These are phyloP conservation scores for Talaromyces islandicus DNA, from an alignment of 2,329 filamentous ascomycete species.

Conservation along the genomic window DNA sequence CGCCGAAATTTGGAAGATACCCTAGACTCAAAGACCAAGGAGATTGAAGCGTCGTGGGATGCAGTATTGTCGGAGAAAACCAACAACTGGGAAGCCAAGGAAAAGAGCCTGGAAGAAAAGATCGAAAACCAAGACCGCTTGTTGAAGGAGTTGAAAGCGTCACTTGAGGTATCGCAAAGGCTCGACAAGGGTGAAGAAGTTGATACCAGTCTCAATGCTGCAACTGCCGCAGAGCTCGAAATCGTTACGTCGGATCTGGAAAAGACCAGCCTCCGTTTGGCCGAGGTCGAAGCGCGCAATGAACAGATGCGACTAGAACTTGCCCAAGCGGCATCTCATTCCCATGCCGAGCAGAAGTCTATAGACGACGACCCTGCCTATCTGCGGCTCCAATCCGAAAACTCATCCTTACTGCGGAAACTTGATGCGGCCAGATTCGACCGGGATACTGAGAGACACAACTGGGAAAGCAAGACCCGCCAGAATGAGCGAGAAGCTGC, in stretches of 20 bases:
- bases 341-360: constrained; percentile 54
- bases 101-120: constrained; percentile 86
- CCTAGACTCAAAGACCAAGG: constrained; percentile 74
- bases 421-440: constrained; percentile 79
- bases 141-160: constrained; percentile 91
- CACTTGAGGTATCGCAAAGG: constrained; percentile 91
- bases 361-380: constrained; percentile 87
- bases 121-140: constrained; percentile 88
- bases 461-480: constrained; percentile 68
- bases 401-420: constrained; percentile 83
- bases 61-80: constrained; percentile 89
- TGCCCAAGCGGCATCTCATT: constrained; percentile 75
- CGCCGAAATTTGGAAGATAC: constrained; percentile 70
- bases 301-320: constrained; percentile 88
- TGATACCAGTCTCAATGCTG: constrained; percentile 58
- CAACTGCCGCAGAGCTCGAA: constrained; percentile 84
- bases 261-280: constrained; percentile 76
- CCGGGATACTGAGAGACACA: constrained; percentile 71
- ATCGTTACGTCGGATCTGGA: constrained; percentile 90
- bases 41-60: constrained; percentile 83
- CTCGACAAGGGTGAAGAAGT: constrained; percentile 66
- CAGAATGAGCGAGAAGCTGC: constrained; percentile 73
- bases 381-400: constrained; percentile 84
- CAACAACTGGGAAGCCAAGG: constrained; percentile 93
- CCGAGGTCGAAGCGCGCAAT: constrained; percentile 88